Conservation (phyloP, 139 green algal species). For the Picochlorum sp. region DNA sequence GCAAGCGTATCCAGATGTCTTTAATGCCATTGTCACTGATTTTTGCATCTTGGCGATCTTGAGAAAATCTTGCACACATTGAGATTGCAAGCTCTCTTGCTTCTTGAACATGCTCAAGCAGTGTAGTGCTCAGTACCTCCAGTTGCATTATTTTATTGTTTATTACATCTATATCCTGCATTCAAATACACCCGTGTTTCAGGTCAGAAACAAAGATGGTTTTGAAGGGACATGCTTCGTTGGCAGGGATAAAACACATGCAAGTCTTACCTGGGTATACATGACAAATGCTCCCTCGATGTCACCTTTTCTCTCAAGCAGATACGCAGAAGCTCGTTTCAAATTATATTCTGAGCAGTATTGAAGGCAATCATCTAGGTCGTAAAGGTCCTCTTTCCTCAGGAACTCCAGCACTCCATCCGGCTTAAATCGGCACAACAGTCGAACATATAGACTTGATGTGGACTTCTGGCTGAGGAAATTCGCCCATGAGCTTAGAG, state of each 20-base stretch:
- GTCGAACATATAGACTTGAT: slow-evolving; percentile 23
- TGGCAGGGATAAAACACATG: too few species aligned
- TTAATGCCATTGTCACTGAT: neutral
- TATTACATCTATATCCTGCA: too few species aligned
- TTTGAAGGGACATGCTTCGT: too few species aligned
- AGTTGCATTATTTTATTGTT: too few species aligned
- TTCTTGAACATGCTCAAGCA: neutral
- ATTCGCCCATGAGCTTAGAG: neutral
- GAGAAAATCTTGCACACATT: slow-evolving; percentile 1
- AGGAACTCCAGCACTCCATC: slow-evolving; percentile 45
- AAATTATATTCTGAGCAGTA: slow-evolving; percentile 28
- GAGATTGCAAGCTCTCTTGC: neutral
- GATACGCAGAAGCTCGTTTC: slow-evolving; percentile 27
- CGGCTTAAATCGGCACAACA: slow-evolving; percentile 50
- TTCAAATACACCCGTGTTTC: too few species aligned
- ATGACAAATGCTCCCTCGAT: slow-evolving; percentile 29
- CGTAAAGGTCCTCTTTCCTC: slow-evolving; percentile 34
- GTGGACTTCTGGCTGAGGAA: slow-evolving; percentile 4
- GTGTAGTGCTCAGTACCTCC: neutral
- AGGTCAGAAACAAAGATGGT: too few species aligned
- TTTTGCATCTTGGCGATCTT: neutral
- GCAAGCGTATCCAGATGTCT: neutral
- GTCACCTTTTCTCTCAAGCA: slow-evolving; percentile 53
- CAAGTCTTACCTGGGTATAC: too few species aligned
- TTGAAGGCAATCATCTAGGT: slow-evolving; percentile 43